Conservation (phyloP, 768 basidiomycete genomes). For the Leccinum arenicola region DNA sequence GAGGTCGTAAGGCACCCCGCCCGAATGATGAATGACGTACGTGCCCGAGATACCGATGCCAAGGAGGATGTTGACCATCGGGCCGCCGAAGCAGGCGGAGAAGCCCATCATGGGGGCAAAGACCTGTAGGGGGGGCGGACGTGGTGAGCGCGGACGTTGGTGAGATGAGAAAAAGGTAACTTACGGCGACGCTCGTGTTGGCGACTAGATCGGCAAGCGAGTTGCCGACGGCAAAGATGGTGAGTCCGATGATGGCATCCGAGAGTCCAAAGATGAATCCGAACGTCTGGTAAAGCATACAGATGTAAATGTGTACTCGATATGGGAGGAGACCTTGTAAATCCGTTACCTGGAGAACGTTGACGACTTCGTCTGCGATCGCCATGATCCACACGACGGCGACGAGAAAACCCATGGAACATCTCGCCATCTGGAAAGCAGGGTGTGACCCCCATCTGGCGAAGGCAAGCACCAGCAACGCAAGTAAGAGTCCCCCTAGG, state of each 20-base stretch:
- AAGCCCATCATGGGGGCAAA: conserved; percentile 95
- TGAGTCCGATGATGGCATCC: conserved; percentile 95
- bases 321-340: background rate
- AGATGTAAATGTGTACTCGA: conserved; percentile 1
- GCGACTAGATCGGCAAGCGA: conserved; percentile 96
- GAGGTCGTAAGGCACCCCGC: conserved; percentile 57
- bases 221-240: conserved; percentile 96
- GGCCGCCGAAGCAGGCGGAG: conserved; percentile 91
- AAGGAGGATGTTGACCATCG: conserved; percentile 88
- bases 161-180: conserved; percentile 21
- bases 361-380: conserved; percentile 94
- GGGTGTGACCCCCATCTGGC: conserved; percentile 57
- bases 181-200: conserved; percentile 89
- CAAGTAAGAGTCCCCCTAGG: conserved; percentile 52
- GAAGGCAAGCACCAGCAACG: conserved; percentile 55
- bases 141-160: background rate
- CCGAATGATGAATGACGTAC: conserved; percentile 69
- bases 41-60: conserved; percentile 92
- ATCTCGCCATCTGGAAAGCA: conserved; percentile 63
- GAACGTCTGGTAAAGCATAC: conserved; percentile 58
- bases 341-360: conserved; percentile 72
- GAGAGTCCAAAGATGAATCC: conserved; percentile 94
- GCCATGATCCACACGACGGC: conserved; percentile 98
- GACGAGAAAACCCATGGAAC: conserved; percentile 88
- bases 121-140: conserved; percentile 38